phyloP scores from a whole-genome alignment of 768 basidiomycete species.

The Boletus patriciae region DNA sequence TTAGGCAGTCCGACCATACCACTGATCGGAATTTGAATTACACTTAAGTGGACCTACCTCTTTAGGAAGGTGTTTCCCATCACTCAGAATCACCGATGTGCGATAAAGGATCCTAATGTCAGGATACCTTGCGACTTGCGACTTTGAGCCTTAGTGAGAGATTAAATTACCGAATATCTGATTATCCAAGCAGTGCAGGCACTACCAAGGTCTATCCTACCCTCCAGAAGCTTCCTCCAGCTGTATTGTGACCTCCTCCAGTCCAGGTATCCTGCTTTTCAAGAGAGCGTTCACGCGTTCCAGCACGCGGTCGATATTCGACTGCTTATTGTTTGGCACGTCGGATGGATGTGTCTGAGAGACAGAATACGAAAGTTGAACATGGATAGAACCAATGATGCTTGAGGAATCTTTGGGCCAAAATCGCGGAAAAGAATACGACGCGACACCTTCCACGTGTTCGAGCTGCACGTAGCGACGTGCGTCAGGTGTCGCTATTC shows the following conservation, averaged over 20 bases:
- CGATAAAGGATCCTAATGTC: no score
- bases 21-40: no score
- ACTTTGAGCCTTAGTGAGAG: neutral
- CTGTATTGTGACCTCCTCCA: conserved; percentile 91
- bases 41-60: no score
- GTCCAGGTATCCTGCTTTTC: conserved; percentile 68
- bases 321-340: conserved; percentile 29
- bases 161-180: conserved; percentile 20
- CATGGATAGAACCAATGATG: conserved; percentile 87
- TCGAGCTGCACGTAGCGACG: conserved; percentile 49
- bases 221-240: conserved; percentile 47
- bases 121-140: no score
- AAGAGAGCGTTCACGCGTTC: conserved; percentile 74
- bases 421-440: conserved; percentile 81
- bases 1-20: no score
- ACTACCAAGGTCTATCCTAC: conserved; percentile 11
- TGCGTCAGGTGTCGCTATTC: neutral
- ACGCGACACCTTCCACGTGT: conserved; percentile 74
- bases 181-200: conserved; percentile 10
- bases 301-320: conserved; percentile 59
- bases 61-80: no score
- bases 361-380: conserved; percentile 72
- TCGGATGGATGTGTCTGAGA: conserved; percentile 55
- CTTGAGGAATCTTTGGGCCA: conserved; percentile 93
- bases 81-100: no score